Evolutionary conservation across 2,329 filamentous ascomycete species (phyloP), one percentile per base, ranked within the genome.

Genomic region (Fusarium mundagurra): DNA sequence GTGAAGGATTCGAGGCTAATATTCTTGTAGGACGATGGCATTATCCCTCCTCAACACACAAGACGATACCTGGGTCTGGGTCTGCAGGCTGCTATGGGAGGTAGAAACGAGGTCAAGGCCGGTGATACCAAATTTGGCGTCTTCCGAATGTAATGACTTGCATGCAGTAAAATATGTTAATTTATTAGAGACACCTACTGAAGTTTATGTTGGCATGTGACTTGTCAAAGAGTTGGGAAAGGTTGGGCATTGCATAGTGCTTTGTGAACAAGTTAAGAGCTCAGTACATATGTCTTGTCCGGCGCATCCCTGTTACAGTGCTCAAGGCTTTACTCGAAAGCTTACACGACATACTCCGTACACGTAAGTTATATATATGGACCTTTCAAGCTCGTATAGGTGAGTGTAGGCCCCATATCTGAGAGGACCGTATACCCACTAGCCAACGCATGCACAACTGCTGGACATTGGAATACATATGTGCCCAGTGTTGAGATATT

Each of bases 31-130:
- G 90, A 96, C 78, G 93, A 96, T 76, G 93, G 93, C 20, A 89
- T 96, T 44, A 95, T 96, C 59, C 92, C 92, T 3, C 93, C 93
- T 0, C 90, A 92, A 72, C 92, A 95, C 74, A 95, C 93, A 34
- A 86, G 93, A 77, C 86, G 87, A 51, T 92, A 94, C 73, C 86
- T 96, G 7, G 93, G 92, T 0, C 80, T 95, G 62, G 92, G 92
- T n/a, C 82, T 96, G 72, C 88, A 89, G 78, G 92, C 92, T 73
- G 92, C 93, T 13, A 84, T 95, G 81, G 90, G 91, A 45, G 93
- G 93, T 4, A 89, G 88, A 76, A 91, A 90, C 74, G 87, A 91
- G 65, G 83, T 90, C 53, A 86, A 88, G 78, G 86, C 88, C 14
- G 89, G 89, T 55, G 88, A 89, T 69, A 93, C 91, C 27, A 92